A percentile compares a stretch with the other conserved stretches of the same genome.
Evolutionary conservation across 1,139 yeast genomes (phyloP).

Genomic region (Kodamaea ohmeri): DNA sequence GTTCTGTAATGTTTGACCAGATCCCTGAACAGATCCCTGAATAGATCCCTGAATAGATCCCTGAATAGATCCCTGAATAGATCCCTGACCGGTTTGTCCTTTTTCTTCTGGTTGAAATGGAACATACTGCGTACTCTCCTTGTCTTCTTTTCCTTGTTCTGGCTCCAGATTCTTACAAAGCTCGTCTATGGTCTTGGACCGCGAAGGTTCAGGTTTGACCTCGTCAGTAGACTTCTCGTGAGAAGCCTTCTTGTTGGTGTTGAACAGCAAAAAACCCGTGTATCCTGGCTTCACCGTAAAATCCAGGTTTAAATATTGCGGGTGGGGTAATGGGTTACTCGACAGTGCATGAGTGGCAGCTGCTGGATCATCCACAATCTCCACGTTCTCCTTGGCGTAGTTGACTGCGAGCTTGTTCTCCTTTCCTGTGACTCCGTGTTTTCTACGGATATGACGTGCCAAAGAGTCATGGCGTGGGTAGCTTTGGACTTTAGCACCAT

Average conservation of each 20-base stretch:
- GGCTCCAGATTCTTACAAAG: not conserved
- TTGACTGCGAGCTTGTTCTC: slow-evolving; percentile 49
- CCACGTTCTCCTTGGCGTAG: slow-evolving; percentile 46
- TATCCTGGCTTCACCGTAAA: slow-evolving; percentile 30
- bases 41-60: too few relatives aligned
- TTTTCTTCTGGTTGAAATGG: too few relatives aligned
- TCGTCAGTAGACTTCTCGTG: not conserved
- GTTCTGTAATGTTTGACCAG: too few relatives aligned
- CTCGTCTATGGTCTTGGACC: slow-evolving; percentile 2
- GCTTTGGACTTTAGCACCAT: slow-evolving; percentile 39
- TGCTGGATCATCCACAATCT: slow-evolving; percentile 33
- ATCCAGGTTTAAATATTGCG: slow-evolving; percentile 31
- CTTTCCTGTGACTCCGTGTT: slow-evolving; percentile 47
- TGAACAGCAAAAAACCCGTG: slow-evolving; percentile 34
- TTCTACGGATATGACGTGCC: slow-evolving; percentile 46
- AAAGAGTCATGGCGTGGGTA: slow-evolving; percentile 49
- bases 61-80: too few relatives aligned
- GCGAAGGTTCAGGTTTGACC: not conserved
- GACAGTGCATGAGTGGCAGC: slow-evolving; percentile 15
- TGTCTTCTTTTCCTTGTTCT: not conserved
- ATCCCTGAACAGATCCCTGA: too few relatives aligned
- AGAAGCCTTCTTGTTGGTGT: slow-evolving; percentile 13
- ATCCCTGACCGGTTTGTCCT: too few relatives aligned
- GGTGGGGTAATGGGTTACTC: slow-evolving; percentile 32
- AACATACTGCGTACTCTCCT: not conserved